Conservation (phyloP, 176 grass and related monocot species). For the Bromus sterilis region DNA sequence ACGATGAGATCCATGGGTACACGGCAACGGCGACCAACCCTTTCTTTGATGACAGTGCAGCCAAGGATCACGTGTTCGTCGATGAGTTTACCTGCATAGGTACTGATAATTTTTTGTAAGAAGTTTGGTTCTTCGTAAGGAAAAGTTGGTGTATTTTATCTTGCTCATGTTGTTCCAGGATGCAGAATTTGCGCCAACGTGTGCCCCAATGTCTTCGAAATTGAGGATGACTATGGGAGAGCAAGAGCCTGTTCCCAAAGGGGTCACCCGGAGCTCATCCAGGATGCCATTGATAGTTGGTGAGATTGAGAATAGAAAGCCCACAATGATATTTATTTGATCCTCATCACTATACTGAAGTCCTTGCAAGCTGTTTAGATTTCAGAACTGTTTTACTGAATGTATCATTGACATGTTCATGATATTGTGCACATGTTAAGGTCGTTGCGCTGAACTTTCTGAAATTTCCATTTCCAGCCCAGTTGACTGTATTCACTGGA, state of each 20-base stretch:
- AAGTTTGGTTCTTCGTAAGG: neutral
- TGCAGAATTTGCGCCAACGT: constrained; percentile 97
- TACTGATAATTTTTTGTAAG: neutral
- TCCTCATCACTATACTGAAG: neutral
- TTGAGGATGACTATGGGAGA: constrained; percentile 86
- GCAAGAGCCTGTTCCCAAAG: constrained; percentile 68
- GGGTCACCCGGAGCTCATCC: constrained; percentile 54
- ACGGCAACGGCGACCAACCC: constrained; percentile 67
- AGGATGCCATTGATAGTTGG: constrained; percentile 90
- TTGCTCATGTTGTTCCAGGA: constrained; percentile 26
- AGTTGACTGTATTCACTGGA: constrained; percentile 98
- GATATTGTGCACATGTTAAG: neutral
- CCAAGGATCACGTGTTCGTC: constrained; percentile 73
- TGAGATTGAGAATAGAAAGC: constrained; percentile 39
- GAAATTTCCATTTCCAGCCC: constrained; percentile 55
- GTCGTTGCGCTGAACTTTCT: constrained; percentile 6
- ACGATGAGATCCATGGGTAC: constrained; percentile 91
- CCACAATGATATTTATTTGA: neutral
- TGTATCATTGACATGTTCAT: neutral
- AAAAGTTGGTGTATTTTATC: neutral
- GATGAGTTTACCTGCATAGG: constrained; percentile 96
- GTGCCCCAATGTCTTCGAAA: constrained; percentile 58
- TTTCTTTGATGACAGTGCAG: constrained; percentile 76
- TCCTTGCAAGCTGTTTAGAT: neutral
- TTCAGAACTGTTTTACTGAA: constrained; percentile 8